These are phyloP conservation scores for Fremontodendron californicum DNA, from an alignment of 345 rosid species.

Conservation along the genomic window DNA sequence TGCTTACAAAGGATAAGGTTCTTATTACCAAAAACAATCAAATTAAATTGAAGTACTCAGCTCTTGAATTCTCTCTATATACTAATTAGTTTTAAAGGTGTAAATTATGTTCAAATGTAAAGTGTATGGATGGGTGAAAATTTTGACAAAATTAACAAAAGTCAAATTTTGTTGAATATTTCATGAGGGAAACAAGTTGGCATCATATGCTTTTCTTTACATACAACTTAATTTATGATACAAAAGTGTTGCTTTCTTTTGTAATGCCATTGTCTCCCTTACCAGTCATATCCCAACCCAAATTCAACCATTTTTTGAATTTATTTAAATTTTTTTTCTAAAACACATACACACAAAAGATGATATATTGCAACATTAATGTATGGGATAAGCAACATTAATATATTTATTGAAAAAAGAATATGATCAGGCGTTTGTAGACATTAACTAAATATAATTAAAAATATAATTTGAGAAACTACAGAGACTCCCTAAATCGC, in stretches of 20 bases:
- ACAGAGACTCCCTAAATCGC: slow-evolving; percentile 67
- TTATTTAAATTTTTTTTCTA: background rate
- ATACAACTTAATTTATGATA: background rate
- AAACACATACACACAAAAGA: background rate
- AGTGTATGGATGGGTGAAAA: background rate
- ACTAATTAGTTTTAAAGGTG: background rate
- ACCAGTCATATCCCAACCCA: background rate
- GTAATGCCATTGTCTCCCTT: background rate
- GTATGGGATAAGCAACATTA: no score
- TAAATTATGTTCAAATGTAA: no score
- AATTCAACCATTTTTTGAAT: background rate
- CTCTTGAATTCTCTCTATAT: background rate
- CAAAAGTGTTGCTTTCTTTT: background rate
- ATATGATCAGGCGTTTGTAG: no score
- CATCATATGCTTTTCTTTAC: background rate
- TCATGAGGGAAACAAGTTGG: background rate
- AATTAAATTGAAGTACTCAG: background rate
- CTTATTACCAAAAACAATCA: background rate
- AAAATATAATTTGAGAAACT: no score
- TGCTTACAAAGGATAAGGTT: background rate
- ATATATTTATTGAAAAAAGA: no score
- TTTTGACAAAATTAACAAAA: background rate
- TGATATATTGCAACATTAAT: no score
- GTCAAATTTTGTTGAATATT: background rate
- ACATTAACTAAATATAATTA: no score